Percentiles rank a stretch among this genome's conserved stretches.
Evolutionary conservation across 805 yeast genomes (phyloP).

Genomic region (Candida takata): DNA sequence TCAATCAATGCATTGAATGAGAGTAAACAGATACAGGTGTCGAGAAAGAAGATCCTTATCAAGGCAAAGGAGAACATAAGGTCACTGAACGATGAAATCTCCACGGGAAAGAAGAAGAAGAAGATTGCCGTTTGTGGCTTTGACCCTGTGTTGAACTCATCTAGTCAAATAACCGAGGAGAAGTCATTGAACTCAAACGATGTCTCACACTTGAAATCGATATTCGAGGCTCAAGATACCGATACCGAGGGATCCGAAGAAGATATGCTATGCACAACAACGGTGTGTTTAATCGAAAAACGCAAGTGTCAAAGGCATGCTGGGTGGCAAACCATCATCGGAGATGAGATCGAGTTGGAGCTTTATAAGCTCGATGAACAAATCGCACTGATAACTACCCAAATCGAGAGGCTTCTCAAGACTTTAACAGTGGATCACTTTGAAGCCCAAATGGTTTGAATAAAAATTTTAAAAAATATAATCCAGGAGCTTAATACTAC

Average conservation of each 20-base stretch:
- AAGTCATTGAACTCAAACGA: conserved; percentile 17
- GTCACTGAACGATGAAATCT: conserved; percentile 20
- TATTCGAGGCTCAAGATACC: not conserved
- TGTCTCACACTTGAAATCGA: conserved; percentile 3
- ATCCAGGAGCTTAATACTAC: too few species aligned
- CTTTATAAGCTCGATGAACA: conserved; percentile 23
- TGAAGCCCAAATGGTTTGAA: conserved; percentile 22
- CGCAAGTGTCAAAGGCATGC: conserved; percentile 50
- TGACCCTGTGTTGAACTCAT: conserved; percentile 27
- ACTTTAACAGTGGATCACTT: conserved; percentile 32
- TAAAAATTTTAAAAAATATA: too few species aligned
- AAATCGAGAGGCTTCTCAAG: conserved; percentile 27
- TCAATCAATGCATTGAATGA: not conserved
- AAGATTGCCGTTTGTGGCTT: conserved; percentile 50
- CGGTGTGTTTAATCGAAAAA: conserved; percentile 44
- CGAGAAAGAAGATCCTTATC: conserved; percentile 16
- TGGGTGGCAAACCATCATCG: conserved; percentile 37
- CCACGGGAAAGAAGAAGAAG: conserved; percentile 20
- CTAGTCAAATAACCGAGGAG: conserved; percentile 14
- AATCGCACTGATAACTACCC: conserved; percentile 18
- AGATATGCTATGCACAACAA: too few species aligned
- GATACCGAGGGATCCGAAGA: too few species aligned
- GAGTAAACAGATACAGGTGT: conserved; percentile 4
- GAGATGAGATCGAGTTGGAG: conserved; percentile 30
- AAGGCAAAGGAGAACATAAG: conserved; percentile 21